Evolutionary conservation across 768 basidiomycete species (phyloP), one percentile per base, ranked within the genome.

Genomic region (Brasilioporus rufonigricans): DNA sequence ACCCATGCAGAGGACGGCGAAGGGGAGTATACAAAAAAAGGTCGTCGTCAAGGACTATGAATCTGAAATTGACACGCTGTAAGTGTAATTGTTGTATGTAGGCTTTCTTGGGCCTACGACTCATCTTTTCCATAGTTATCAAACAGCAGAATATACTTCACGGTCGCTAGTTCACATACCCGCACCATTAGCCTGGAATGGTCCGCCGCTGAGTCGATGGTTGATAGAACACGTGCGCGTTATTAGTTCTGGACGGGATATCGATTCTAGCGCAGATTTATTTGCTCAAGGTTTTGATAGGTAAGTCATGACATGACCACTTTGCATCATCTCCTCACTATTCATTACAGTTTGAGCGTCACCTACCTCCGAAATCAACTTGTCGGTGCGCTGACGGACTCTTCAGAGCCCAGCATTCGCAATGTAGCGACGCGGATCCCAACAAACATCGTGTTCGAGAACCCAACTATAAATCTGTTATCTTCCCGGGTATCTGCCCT

Each of bases 261-360:
- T 66, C 14, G 44, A 59, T 13, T 40, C 61, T 1, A 11, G 16
- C 1, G 23, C 47, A 4, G 61, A 65, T 32, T 33, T 74, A 3
- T 67, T 68, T 43, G 52, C 64, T 1, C 73, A 73, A 51, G 72
- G 73, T 2, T 68, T 73, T 43, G 72, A 73, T 43, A 72, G 72
- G 72, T 63, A 26, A 24, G 51, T 13, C n/a, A 23, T 18, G 27
- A 29, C 27, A 29, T 29, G 27, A 29, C 27, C 27, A 29, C 27
- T 29, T 29, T 5, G 9, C 27, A 9, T 4, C 27, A 9, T 29
- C 9, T 29, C 27, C 24, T 43, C 14, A 33, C 14, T 18, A 24
- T 14, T 29, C 12, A n/a, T 24, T 43, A 13, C 41, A 70, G 70
- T 40, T 48, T 69, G 27, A 61, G 56, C 8, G 69, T 58, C 9